Evolutionary conservation across 208 protist genomes (phyloP), one percentile per base, ranked within the genome.

Genomic region (Trypanosoma caninum): DNA sequence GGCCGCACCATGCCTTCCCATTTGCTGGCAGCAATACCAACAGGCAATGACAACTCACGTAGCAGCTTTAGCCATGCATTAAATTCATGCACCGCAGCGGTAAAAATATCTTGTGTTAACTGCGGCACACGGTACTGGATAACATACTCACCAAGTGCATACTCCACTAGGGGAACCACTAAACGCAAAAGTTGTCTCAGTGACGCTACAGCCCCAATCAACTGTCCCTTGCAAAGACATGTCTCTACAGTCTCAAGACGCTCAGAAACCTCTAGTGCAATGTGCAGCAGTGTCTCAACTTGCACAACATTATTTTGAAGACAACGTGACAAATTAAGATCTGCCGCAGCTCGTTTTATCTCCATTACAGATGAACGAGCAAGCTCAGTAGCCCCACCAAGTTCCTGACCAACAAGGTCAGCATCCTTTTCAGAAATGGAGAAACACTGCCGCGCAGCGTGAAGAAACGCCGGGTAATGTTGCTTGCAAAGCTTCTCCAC

Each of bases 401-500:
- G 81, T 61, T 96, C 86, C 73, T 89, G 78, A 20, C 84, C 80
- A 41, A 96, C 87, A 13, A 91, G 62, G 59, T 91, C 69, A 20
- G 89, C 89, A 54, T 93, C 89, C 18, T 78, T 44, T 59, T 83
- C 82, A 2, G 86, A 92, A 69, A 96, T 93, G 63, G 65, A 63
- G 25, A 89, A 71, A 69, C 89, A 96, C 73, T 93, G 82, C 52
- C 91, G 76, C 0, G 86, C 75, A 16, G 84, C 86, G 68, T 93
- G 79, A 47, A 93, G 77, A 56, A 96, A 89, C 23, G 80, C 82
- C 14, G 86, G 81, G 72, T 96, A 93, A 78, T 96, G 82, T 33
- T 88, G 76, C 72, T 86, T 72, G 57, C 89, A 96, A 23, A 96
- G 59, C 48, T 74, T 73, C 73, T 91, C 86, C 51, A 96, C 87